Conservation (phyloP, 371 early-diverging fungal species). For the Phascolomyces articulosus region DNA sequence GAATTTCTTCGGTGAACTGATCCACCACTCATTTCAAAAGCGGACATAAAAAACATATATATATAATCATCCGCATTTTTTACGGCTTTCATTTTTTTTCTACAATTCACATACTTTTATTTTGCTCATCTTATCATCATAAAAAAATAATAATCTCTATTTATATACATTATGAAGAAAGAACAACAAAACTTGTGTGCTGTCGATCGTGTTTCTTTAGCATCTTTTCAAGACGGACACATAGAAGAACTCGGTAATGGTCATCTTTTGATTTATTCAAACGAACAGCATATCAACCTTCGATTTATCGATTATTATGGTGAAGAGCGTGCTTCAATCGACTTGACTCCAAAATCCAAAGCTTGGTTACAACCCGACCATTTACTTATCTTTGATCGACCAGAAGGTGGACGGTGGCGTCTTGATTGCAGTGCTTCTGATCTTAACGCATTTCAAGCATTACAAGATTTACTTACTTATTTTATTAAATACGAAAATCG, state of each 20-base stretch:
- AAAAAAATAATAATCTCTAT: neutral
- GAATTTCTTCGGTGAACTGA: conserved; percentile 1
- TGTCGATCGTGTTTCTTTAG: conserved; percentile 18
- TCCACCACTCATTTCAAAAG: too few relatives aligned
- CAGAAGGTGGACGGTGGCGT: conserved; percentile 34
- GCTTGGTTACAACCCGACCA: conserved; percentile 36
- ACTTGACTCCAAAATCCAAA: conserved; percentile 30
- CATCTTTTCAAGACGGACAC: conserved; percentile 13
- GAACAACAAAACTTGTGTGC: conserved; percentile 8
- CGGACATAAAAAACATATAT: neutral
- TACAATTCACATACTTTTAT: neutral
- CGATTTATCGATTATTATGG: conserved; percentile 26
- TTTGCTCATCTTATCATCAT: neutral
- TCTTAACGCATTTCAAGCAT: conserved; percentile 19
- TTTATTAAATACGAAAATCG: conserved; percentile 44
- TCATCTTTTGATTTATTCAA: conserved; percentile 19
- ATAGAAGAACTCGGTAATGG: conserved; percentile 21
- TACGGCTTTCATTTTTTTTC: too few relatives aligned
- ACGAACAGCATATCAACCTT: conserved; percentile 21
- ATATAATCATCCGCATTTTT: too few relatives aligned
- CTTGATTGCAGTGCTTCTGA: conserved; percentile 32
- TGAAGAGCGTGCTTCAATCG: conserved; percentile 27
- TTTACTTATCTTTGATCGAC: conserved; percentile 29
- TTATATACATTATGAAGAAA: neutral
- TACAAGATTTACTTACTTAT: conserved; percentile 38